A percentile compares a stretch with the other conserved stretches of the same genome.
These are phyloP conservation scores for Phaeomoniella chlamydospora DNA, from an alignment of 2,329 filamentous ascomycete genomes.

Conservation along the genomic window DNA sequence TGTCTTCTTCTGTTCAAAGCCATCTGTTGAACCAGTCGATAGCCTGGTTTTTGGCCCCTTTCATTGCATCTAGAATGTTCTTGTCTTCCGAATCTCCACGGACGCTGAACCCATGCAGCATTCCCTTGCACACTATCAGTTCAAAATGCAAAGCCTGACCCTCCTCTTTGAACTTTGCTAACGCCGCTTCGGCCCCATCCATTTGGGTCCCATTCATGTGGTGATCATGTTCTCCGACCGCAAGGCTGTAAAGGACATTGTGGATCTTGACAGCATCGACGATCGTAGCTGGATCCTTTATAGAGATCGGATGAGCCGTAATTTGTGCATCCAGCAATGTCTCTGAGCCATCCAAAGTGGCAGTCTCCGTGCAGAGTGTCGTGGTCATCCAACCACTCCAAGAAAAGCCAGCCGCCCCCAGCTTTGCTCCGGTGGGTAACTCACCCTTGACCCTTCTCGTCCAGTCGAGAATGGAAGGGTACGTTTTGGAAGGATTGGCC, in stretches of 20 bases:
- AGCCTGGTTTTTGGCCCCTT: slow-evolving; percentile 7
- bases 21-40: slow-evolving; percentile 10
- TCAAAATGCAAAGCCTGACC: slow-evolving; percentile 6
- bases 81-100: slow-evolving; percentile 3
- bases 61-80: slow-evolving; percentile 3
- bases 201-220: slow-evolving; percentile 30
- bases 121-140: slow-evolving; percentile 9
- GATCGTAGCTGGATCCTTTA: slow-evolving; percentile 25
- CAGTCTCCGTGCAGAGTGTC: slow-evolving; percentile 25
- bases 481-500: slow-evolving; percentile 10
- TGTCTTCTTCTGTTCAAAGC: slow-evolving; percentile 3
- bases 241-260: slow-evolving; percentile 7
- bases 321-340: slow-evolving; percentile 34
- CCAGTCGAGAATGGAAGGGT: slow-evolving; percentile 18
- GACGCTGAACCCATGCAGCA: slow-evolving; percentile 9
- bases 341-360: slow-evolving; percentile 9
- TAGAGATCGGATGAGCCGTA: slow-evolving; percentile 33
- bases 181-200: slow-evolving; percentile 7
- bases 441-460: slow-evolving; percentile 16
- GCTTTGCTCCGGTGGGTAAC: slow-evolving; percentile 15
- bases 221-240: slow-evolving; percentile 22
- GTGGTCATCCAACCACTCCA: slow-evolving; percentile 43
- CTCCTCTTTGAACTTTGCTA: slow-evolving; percentile 3
- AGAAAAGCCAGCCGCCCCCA: slow-evolving; percentile 44
- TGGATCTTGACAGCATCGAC: slow-evolving; percentile 6